These are phyloP conservation scores for Aureobasidium sp. DNA, from an alignment of 2,329 filamentous ascomycete species.

Conservation along the genomic window DNA sequence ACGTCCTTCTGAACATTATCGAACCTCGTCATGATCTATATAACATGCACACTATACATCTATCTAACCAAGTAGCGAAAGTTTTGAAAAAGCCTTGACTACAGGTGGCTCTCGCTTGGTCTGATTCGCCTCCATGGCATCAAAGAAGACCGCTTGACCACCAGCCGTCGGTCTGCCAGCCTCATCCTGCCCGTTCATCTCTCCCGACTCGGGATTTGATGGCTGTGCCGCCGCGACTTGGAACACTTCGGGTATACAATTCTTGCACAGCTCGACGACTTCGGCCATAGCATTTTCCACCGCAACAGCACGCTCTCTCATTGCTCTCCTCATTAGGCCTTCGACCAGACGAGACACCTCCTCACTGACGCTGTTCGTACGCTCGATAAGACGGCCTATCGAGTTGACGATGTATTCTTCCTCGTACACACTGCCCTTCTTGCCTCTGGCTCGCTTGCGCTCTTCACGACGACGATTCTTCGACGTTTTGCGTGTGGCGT, in stretches of 20 bases:
- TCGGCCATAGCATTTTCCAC: conserved; percentile 68
- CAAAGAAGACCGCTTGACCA: conserved; percentile 41
- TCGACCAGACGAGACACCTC: conserved; percentile 71
- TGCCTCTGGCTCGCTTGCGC: conserved; percentile 86
- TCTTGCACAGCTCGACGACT: conserved; percentile 62
- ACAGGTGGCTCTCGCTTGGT: conserved; percentile 41
- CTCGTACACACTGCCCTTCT: conserved; percentile 96
- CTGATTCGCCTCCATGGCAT: conserved; percentile 34
- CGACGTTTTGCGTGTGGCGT: conserved; percentile 69
- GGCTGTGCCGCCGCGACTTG: conserved; percentile 25
- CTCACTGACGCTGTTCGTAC: conserved; percentile 63
- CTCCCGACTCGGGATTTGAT: not conserved
- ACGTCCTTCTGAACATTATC: not conserved
- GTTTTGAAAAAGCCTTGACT: conserved; percentile 45
- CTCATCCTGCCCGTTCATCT: conserved; percentile 18
- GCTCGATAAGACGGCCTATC: conserved; percentile 73
- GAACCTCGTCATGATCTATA: not conserved
- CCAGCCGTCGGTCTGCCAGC: conserved; percentile 24
- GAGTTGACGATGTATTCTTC: conserved; percentile 94
- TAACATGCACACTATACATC: not conserved
- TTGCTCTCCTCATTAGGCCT: conserved; percentile 68
- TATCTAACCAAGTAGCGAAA: conserved; percentile 34
- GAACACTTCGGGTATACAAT: conserved; percentile 66
- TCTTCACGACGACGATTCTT: conserved; percentile 89
- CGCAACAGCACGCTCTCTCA: conserved; percentile 79